Evolutionary conservation across 2,329 filamentous ascomycete genomes (phyloP).

Genomic region (Fusarium illudens): DNA sequence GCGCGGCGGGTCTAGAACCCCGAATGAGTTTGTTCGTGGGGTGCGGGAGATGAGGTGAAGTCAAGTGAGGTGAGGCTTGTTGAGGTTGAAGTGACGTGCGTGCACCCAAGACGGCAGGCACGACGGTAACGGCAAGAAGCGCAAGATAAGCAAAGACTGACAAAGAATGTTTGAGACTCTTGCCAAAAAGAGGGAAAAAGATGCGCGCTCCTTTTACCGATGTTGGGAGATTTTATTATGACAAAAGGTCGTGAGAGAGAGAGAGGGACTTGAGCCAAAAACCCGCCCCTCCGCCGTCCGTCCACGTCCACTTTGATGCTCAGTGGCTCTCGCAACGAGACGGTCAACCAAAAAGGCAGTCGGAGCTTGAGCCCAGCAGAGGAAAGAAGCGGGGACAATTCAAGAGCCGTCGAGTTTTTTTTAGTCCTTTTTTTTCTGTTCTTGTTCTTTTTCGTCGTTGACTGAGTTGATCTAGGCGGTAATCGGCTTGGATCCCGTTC

Average conservation of each 20-base stretch:
- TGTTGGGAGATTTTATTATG: constrained; percentile 15
- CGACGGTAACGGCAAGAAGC: not conserved
- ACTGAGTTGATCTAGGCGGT: constrained; percentile 1
- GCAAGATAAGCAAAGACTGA: not conserved
- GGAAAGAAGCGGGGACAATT: constrained; percentile 27
- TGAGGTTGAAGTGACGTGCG: constrained; percentile 28
- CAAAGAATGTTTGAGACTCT: not conserved
- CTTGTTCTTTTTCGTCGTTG: not conserved
- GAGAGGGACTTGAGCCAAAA: constrained; percentile 21
- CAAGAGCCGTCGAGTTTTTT: not conserved
- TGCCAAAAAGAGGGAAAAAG: constrained; percentile 5
- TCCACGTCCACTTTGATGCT: constrained; percentile 31
- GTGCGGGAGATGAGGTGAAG: constrained; percentile 5
- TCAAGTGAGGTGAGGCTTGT: constrained; percentile 27
- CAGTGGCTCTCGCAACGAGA: constrained; percentile 26
- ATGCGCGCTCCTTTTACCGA: constrained; percentile 1
- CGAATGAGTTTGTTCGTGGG: constrained; percentile 5
- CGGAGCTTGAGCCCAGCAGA: constrained; percentile 2
- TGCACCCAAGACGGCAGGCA: constrained; percentile 19
- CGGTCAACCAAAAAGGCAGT: constrained; percentile 32
- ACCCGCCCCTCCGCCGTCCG: constrained; percentile 22
- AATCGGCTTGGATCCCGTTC: constrained; percentile 15
- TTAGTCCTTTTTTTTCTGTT: not conserved
- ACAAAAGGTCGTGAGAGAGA: constrained; percentile 28
- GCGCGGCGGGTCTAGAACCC: constrained; percentile 1